Conservation (phyloP, 805 yeast genomes). For the Wickerhamomyces silvicola region DNA sequence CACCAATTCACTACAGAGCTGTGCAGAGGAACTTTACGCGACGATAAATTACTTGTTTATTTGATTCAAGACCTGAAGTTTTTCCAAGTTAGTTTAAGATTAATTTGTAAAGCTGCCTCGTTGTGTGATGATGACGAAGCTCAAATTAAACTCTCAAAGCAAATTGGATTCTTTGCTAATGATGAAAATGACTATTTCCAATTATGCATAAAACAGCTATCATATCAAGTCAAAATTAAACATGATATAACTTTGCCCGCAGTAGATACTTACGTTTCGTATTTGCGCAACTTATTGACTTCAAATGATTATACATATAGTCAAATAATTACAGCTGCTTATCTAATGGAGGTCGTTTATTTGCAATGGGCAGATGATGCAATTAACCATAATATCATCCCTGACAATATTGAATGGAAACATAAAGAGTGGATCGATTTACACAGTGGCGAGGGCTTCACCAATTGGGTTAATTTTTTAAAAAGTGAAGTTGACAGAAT, state of each 20-base stretch:
- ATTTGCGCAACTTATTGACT: constrained; percentile 26
- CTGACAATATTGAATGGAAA: constrained; percentile 34
- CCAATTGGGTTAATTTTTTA: constrained; percentile 42
- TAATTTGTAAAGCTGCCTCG: constrained; percentile 39
- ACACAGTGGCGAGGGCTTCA: constrained; percentile 44
- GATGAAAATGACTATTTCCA: constrained; percentile 44
- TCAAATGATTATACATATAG: constrained; percentile 27
- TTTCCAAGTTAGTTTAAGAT: constrained; percentile 35
- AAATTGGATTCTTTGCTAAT: constrained; percentile 42
- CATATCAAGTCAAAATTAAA: constrained; percentile 15
- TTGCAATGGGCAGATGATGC: constrained; percentile 44
- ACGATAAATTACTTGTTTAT: constrained; percentile 36
- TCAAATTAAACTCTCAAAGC: constrained; percentile 37
- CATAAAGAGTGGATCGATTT: constrained; percentile 45
- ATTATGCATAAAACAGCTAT: constrained; percentile 25
- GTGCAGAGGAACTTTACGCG: constrained; percentile 39
- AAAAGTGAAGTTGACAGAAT: constrained; percentile 34
- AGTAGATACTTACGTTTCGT: constrained; percentile 33
- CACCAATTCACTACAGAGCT: constrained; percentile 27
- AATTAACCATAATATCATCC: constrained; percentile 21
- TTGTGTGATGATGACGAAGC: constrained; percentile 34
- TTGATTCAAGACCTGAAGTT: constrained; percentile 43
- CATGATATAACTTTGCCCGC: constrained; percentile 17
- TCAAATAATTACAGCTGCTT: constrained; percentile 36
- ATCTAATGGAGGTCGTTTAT: constrained; percentile 45